Percentiles rank a stretch among this genome's conserved stretches.
Conservation (phyloP, 352 stramenopile species). For the Lagenidium sp. region DNA sequence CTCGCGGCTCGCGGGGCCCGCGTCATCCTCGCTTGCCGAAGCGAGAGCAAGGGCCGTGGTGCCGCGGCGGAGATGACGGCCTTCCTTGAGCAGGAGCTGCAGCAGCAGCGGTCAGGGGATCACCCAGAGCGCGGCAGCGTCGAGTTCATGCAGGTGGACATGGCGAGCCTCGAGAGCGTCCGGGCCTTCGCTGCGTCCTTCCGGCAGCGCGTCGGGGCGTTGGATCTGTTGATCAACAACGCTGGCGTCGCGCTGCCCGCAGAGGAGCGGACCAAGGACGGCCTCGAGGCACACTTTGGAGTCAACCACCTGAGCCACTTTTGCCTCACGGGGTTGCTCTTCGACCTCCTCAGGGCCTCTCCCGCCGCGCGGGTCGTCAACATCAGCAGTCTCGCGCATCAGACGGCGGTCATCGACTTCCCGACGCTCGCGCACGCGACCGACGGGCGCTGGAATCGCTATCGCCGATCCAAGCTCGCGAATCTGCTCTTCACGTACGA, state of each 20-base stretch:
- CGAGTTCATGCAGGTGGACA: slow-evolving; percentile 33
- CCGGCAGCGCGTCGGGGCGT: slow-evolving; percentile 18
- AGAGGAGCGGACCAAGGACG: slow-evolving; percentile 22
- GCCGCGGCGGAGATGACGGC: slow-evolving; percentile 4
- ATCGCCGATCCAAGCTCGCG: slow-evolving; percentile 17
- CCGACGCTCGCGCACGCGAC: slow-evolving; percentile 4
- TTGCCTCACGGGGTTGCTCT: slow-evolving; percentile 35
- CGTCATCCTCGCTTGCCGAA: too few relatives aligned
- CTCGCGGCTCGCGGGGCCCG: too few relatives aligned
- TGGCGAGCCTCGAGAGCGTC: slow-evolving; percentile 30
- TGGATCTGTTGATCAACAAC: slow-evolving; percentile 76
- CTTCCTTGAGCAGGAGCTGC: slow-evolving; percentile 2
- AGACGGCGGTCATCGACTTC: slow-evolving; percentile 4
- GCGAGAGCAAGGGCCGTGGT: slow-evolving; percentile 7
- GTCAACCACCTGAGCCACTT: slow-evolving; percentile 74
- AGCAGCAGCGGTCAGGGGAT: too few relatives aligned
- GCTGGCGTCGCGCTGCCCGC: slow-evolving; percentile 33
- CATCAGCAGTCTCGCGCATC: slow-evolving; percentile 24
- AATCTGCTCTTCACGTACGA: slow-evolving; percentile 20
- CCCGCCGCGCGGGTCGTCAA: slow-evolving; percentile 23
- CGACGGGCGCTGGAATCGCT: slow-evolving; percentile 5
- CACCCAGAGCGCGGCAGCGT: too few relatives aligned
- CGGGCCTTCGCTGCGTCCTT: slow-evolving; percentile 27
- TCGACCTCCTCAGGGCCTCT: slow-evolving; percentile 22
- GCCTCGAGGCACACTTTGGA: slow-evolving; percentile 53